Evolutionary conservation across 2,329 filamentous ascomycete genomes (phyloP).

Genomic region (Ceratocystis ficicola): DNA sequence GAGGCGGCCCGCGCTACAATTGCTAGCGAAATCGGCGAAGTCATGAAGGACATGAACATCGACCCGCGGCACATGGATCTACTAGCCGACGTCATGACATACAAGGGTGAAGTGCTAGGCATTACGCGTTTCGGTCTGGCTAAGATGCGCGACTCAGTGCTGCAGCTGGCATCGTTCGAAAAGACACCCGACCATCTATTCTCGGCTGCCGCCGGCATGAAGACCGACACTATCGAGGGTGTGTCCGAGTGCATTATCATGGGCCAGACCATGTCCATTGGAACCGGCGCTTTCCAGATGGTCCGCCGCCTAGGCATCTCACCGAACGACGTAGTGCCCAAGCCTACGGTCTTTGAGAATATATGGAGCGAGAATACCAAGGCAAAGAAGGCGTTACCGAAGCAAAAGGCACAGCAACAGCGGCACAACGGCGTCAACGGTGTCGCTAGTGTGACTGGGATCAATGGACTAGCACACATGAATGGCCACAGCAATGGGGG

Average conservation of each 20-base stretch:
- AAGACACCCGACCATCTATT: constrained; percentile 98
- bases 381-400: constrained; percentile 16
- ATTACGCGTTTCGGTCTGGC: constrained; percentile 93
- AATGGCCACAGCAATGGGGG: constrained; percentile 2
- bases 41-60: constrained; percentile 92
- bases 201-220: constrained; percentile 83
- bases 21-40: constrained; percentile 70
- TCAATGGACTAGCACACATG: constrained; percentile 5
- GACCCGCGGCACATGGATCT: constrained; percentile 97
- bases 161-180: constrained; percentile 92
- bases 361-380: constrained; percentile 34
- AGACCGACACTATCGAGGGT: constrained; percentile 82
- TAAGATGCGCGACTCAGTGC: constrained; percentile 88
- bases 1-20: constrained; percentile 88
- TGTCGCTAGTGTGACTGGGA: neutral
- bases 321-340: constrained; percentile 44
- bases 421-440: neutral
- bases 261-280: constrained; percentile 85
- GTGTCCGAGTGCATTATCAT: constrained; percentile 97
- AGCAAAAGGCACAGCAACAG: neutral
- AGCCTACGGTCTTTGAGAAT: constrained; percentile 60
- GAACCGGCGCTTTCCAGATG: constrained; percentile 85
- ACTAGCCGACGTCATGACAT: constrained; percentile 96
- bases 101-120: constrained; percentile 90
- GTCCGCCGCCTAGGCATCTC: constrained; percentile 62